These are phyloP conservation scores for Cryptosporidium ubiquitum DNA, from an alignment of 169 alveolate genomes.

Conservation along the genomic window DNA sequence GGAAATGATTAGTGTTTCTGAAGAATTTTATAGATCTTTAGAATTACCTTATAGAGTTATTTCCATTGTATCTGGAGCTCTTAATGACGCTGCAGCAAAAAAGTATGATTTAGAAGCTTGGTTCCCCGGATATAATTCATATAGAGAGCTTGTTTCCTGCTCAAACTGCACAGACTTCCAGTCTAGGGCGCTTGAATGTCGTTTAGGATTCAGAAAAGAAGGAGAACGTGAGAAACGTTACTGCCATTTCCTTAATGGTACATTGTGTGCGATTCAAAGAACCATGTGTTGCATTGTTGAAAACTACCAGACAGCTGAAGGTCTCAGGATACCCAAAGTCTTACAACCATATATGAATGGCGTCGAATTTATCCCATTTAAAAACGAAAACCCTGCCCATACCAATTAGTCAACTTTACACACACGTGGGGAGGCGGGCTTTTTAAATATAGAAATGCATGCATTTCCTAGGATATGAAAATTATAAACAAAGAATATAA, in stretches of 20 bases:
- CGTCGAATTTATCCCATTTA: slow-evolving; percentile 87
- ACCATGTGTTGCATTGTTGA: slow-evolving; percentile 96
- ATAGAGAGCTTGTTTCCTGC: slow-evolving; percentile 97
- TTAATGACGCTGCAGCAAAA: slow-evolving; percentile 99
- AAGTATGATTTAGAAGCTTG: slow-evolving; percentile 99
- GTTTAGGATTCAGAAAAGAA: slow-evolving; percentile 84
- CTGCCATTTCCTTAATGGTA: slow-evolving; percentile 98
- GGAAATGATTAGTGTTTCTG: slow-evolving; percentile 95
- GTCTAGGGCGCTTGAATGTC: slow-evolving; percentile 89
- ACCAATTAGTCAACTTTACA: background rate
- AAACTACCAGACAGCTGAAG: slow-evolving; percentile 94
- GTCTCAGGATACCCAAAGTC: slow-evolving; percentile 93
- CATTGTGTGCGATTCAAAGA: slow-evolving; percentile 98
- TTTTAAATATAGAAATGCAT: background rate
- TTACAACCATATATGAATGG: slow-evolving; percentile 93
- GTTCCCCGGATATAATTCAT: slow-evolving; percentile 98
- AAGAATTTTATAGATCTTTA: slow-evolving; percentile 94
- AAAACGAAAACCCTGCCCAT: background rate
- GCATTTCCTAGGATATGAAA: background rate
- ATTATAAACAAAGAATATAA: background rate
- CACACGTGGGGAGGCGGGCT: slow-evolving; percentile 9
- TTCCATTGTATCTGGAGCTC: slow-evolving; percentile 98
- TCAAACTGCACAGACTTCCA: slow-evolving; percentile 99
- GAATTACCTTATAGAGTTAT: slow-evolving; percentile 96
- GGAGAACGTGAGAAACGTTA: slow-evolving; percentile 86